Base-by-base conservation (phyloP, 345 rosid genomes). In the Cardamine resedifolia region DNA sequence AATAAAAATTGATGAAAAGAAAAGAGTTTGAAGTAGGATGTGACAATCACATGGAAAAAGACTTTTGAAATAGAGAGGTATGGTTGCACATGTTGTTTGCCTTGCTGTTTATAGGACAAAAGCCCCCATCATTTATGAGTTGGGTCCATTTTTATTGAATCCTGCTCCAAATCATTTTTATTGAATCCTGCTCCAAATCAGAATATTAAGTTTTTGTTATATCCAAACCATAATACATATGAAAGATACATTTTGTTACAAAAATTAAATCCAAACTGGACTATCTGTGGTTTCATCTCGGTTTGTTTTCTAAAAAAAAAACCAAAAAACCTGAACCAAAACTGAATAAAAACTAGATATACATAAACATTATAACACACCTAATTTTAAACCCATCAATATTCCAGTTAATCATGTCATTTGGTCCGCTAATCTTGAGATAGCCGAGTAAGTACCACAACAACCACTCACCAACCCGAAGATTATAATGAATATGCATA, bases 381-480 rank as follows among this genome's bases (percentile, higher is more conserved):
- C 70, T 72, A 63, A 51, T 28, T 51, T 28, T 30, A 55, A 16
- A 47, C 43, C 26, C 34, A 41, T 10, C 27, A 12, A 7, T 18
- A n/a, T 19, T 18, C 26, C 18, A 39, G 31, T 28, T 15, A 63
- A 15, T 86, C 78, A 85, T 33, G 20, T 64, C 55, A 78, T 48
- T 53, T 75, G 64, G 30, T 71, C 20, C 7, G 78, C 85, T 73
- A 90, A 79, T 76, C 84, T 85, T 61, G 59, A 0, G 51, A 93
- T 34, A 4, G 94, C 79, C 47, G 98, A 80, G 77, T 86, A 88
- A 43, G 97, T 90, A 39, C 96, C 96, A 21, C 82, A 21, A 55
- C 78, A 71, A 33, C 87, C 86, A 73, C 86, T 72, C 36, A 77
- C 53, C 61, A 84, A 4, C 26, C 90, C 98, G 18, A 87, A 68